Base-by-base conservation (phyloP, 2,329 filamentous ascomycete species). In the Penicillium freii region DNA sequence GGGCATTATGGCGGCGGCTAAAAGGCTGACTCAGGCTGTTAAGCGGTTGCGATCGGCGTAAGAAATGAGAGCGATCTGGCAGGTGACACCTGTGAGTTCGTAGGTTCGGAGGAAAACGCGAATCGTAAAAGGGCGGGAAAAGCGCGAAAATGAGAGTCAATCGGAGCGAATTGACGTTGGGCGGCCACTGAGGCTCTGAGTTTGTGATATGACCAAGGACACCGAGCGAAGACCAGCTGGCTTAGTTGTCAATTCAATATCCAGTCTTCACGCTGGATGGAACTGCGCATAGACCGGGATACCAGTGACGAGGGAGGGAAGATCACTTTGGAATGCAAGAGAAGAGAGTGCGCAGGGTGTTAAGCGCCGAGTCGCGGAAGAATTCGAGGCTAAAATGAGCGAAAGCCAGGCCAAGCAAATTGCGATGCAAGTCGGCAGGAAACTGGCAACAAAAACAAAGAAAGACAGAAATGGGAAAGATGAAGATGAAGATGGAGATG, bases 1-100 rank as follows among this genome's bases (percentile, higher is more conserved):
- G 67, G 90, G 89, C 90, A 93, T 93, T 73, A 76, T 86, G 71
- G 66, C 57, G 71, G 66, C 56, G 46, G 52, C 40, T 50, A 42
- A 34, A 27, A 43, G n/a, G 29, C 40, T 42, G 45, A 34, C 42
- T 58, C 33, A 46, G 21, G 19, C 43, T 13, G 38, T 50, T 19
- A 21, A 34, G 6, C 34, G 15, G 51, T 54, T 45, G 19, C 10
- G 43, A 45, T 47, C n/a, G 19, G 45, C 31, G 44, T n/a, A 36
- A 17, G 45, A 39, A 25, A n/a, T 11, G 17, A n/a, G 34, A 33
- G 49, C 23, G 29, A 29, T 36, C 10, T 23, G 31, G 19, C 13
- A 38, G 38, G 8, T 43, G 15, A 21, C 10, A 38, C 13, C n/a
- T 34, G 40, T 31, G 33, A 23, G 13, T 39, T 49, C 33, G 50